A percentile compares a stretch with the other conserved stretches of the same genome.
Evolutionary conservation across 164 flowering plant genomes (phyloP).

Genomic region (Litsea cubeba): DNA sequence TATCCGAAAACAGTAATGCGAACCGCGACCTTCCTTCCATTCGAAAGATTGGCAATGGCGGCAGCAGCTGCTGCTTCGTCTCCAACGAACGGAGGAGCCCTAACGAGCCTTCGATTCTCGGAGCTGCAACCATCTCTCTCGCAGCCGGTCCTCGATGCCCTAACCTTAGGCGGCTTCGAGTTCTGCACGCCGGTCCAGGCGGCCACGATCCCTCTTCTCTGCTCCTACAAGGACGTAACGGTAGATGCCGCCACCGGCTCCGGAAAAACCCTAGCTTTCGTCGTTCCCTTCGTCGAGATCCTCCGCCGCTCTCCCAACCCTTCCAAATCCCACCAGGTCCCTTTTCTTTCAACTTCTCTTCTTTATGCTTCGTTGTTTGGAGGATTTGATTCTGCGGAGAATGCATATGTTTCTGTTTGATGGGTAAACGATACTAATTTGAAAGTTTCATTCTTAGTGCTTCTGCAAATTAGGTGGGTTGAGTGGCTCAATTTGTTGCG

Average conservation of each 20-base stretch:
- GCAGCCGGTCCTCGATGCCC: conserved; percentile 57
- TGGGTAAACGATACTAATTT: no score
- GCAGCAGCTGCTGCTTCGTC: not conserved
- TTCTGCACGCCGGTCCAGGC: conserved; percentile 96
- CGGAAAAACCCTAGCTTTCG: conserved; percentile 90
- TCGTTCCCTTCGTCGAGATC: conserved; percentile 79
- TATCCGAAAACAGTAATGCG: not conserved
- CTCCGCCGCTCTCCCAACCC: conserved; percentile 51
- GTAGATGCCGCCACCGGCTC: conserved; percentile 99
- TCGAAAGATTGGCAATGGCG: not conserved
- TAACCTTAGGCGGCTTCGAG: conserved; percentile 47
- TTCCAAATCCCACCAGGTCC: conserved; percentile 75
- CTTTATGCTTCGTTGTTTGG: no score
- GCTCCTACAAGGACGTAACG: conserved; percentile 79
- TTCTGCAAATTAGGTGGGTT: no score
- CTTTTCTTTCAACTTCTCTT: not conserved
- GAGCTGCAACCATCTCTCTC: conserved; percentile 75
- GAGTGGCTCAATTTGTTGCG: no score
- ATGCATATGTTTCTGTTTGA: no score
- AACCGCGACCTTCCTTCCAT: not conserved
- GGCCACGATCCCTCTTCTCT: conserved; percentile 77
- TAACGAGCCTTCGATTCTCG: conserved; percentile 67
- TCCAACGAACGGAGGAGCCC: conserved; percentile 35
- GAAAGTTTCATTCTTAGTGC: no score
- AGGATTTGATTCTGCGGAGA: no score